Conservation (phyloP, 108 stramenopile genomes). For the Cyclotella sp. region DNA sequence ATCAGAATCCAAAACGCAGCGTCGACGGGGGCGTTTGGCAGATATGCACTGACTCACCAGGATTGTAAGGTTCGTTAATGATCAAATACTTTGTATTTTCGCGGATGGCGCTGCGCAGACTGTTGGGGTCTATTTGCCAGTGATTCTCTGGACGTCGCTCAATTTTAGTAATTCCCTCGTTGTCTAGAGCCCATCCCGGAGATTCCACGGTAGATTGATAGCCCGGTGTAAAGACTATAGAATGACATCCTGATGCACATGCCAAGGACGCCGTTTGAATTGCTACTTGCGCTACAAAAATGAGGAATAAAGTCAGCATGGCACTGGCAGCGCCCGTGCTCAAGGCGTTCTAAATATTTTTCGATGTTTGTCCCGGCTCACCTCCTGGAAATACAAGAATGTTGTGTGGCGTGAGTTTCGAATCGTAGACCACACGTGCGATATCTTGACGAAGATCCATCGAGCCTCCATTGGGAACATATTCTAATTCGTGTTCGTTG, state of each 20-base stretch:
- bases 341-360: too few species aligned
- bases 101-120: slow-evolving; percentile 60
- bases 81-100: slow-evolving; percentile 66
- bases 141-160: slow-evolving; percentile 48
- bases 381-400: slow-evolving; percentile 75
- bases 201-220: slow-evolving; percentile 78
- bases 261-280: slow-evolving; percentile 76
- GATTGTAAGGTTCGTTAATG: slow-evolving; percentile 83
- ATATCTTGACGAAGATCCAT: slow-evolving; percentile 72
- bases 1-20: neutral
- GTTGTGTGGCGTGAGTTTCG: slow-evolving; percentile 54
- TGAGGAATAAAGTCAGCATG: neutral
- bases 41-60: slow-evolving; percentile 37
- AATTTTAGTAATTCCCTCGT: slow-evolving; percentile 57
- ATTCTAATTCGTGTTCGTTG: slow-evolving; percentile 60
- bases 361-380: neutral
- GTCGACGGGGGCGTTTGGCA: neutral
- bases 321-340: too few species aligned
- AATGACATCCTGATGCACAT: slow-evolving; percentile 62
- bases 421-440: slow-evolving; percentile 57
- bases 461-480: slow-evolving; percentile 81
- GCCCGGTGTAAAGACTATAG: slow-evolving; percentile 81
- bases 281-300: slow-evolving; percentile 65
- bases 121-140: slow-evolving; percentile 69
- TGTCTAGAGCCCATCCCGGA: slow-evolving; percentile 57